phyloP scores from a whole-genome alignment of 805 yeast genomes.

The Wickerhamomyces ciferrii region DNA sequence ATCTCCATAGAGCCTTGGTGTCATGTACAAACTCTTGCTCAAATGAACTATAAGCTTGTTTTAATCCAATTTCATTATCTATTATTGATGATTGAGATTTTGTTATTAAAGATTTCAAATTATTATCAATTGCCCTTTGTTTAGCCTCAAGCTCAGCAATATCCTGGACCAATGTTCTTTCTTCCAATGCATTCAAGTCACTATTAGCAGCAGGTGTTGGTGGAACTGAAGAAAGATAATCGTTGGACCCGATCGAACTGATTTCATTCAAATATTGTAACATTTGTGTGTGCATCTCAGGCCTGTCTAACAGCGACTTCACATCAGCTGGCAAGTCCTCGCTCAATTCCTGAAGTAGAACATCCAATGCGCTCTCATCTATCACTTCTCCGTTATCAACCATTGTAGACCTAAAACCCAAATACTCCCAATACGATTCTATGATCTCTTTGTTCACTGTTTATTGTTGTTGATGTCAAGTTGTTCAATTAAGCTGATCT shows the following conservation, averaged over 20 bases:
- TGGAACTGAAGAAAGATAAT: constrained; percentile 35
- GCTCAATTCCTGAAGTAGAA: constrained; percentile 31
- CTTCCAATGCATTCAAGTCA: constrained; percentile 2
- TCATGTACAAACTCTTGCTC: constrained; percentile 24
- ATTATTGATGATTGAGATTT: constrained; percentile 31
- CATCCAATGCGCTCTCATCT: constrained; percentile 15
- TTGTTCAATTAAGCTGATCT: too few species aligned
- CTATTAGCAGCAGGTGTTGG: constrained; percentile 30
- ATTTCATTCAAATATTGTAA: constrained; percentile 30
- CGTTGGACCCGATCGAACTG: constrained; percentile 44
- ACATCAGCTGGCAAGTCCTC: constrained; percentile 23
- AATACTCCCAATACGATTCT: too few species aligned
- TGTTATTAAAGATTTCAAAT: constrained; percentile 34
- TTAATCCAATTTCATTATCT: constrained; percentile 38
- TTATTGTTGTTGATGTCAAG: too few species aligned
- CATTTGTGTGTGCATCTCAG: constrained; percentile 30
- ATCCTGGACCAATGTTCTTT: constrained; percentile 51
- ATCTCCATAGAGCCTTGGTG: constrained; percentile 25
- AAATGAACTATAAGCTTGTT: constrained; percentile 24
- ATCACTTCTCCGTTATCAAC: background rate
- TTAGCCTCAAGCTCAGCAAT: constrained; percentile 66
- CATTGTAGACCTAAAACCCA: background rate
- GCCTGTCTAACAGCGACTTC: constrained; percentile 19
- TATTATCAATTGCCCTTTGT: constrained; percentile 41
- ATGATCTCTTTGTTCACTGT: too few species aligned